Evolutionary conservation across 2,329 filamentous ascomycete species (phyloP).

Genomic region (Keithomyces neogunnii): DNA sequence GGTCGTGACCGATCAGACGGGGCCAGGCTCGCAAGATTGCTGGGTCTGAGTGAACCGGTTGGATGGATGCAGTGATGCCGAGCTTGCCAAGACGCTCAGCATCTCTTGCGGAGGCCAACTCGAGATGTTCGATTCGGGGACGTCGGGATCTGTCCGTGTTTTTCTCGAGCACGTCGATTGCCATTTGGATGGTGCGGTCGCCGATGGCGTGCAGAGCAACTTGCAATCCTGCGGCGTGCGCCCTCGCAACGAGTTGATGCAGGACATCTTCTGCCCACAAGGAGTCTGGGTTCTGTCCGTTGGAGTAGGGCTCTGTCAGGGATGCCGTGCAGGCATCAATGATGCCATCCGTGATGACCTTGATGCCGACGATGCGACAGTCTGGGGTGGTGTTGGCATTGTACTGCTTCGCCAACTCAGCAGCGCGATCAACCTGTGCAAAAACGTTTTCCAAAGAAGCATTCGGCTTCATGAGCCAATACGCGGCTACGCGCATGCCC

Average conservation of each 20-base stretch:
- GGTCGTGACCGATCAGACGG: constrained; percentile 41
- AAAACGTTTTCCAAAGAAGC: constrained; percentile 30
- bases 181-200: constrained; percentile 48
- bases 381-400: constrained; percentile 27
- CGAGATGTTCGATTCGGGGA: constrained; percentile 58
- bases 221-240: constrained; percentile 46
- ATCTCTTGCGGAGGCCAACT: constrained; percentile 47
- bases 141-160: constrained; percentile 36
- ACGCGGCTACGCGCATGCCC: constrained; percentile 40
- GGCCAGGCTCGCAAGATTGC: constrained; percentile 55
- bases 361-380: constrained; percentile 49
- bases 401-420: constrained; percentile 30
- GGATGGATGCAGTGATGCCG: constrained; percentile 52
- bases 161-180: constrained; percentile 45
- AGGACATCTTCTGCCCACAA: constrained; percentile 48
- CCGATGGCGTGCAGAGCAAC: constrained; percentile 59
- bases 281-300: constrained; percentile 35
- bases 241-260: constrained; percentile 43
- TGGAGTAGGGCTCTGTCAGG: constrained; percentile 49
- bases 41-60: constrained; percentile 52
- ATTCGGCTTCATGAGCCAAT: constrained; percentile 48
- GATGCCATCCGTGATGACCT: constrained; percentile 57
- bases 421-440: constrained; percentile 40
- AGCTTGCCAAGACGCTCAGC: constrained; percentile 46
- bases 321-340: constrained; percentile 58